phyloP scores from a whole-genome alignment of 2,329 filamentous ascomycete species.

The Nannizziopsis arthrosporioides region DNA sequence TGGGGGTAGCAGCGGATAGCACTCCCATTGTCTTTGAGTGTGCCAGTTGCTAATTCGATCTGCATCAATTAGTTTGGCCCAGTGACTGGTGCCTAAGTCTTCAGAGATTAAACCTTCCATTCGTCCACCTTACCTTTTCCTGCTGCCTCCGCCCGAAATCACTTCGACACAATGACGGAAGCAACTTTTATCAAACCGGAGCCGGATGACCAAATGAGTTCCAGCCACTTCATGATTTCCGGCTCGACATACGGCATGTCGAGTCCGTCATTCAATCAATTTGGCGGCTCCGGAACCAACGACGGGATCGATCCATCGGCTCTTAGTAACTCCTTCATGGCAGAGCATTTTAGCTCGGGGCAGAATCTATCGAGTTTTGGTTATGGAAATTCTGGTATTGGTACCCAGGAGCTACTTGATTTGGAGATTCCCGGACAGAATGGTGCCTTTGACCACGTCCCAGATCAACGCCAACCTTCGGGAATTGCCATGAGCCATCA shows the following conservation, averaged over 20 bases:
- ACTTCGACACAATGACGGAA: constrained; percentile 35
- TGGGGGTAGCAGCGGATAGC: no score
- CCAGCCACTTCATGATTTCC: constrained; percentile 38
- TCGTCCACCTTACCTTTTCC: background rate
- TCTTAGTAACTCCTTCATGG: constrained; percentile 44
- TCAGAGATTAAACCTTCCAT: background rate
- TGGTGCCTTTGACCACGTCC: constrained; percentile 29
- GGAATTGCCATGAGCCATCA: constrained; percentile 52
- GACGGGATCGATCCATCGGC: constrained; percentile 73
- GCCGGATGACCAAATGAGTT: constrained; percentile 50
- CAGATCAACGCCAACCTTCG: constrained; percentile 44
- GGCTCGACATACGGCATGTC: constrained; percentile 42
- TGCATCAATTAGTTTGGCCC: no score
- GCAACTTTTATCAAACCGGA: constrained; percentile 58
- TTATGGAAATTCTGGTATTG: constrained; percentile 64
- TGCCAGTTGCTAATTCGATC: no score
- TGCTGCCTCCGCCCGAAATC: background rate
- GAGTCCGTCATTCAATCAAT: constrained; percentile 41
- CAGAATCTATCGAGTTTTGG: constrained; percentile 63
- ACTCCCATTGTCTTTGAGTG: no score
- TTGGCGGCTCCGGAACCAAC: constrained; percentile 39
- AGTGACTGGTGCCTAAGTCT: no score
- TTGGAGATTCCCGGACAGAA: constrained; percentile 35
- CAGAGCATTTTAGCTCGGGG: constrained; percentile 49
- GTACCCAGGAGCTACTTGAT: constrained; percentile 80